A percentile compares a stretch with the other conserved stretches of the same genome.
phyloP scores from a whole-genome alignment of 192 early-diverging fungal genomes.

The Coemansia sp. region DNA sequence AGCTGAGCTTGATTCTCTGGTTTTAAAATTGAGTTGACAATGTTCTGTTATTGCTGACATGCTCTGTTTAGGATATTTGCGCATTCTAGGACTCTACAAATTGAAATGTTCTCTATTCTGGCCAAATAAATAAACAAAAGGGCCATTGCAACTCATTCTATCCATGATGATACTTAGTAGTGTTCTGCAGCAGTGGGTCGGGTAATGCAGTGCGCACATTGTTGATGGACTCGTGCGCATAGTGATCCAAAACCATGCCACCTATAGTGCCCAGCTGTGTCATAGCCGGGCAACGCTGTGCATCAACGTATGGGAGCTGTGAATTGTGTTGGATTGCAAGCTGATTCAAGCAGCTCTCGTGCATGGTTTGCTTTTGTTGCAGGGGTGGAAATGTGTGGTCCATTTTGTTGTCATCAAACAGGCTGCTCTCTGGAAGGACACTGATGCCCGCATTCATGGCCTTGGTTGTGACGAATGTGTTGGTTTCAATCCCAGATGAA shows the following conservation, averaged over 20 bases:
- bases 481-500: slow-evolving; percentile 25
- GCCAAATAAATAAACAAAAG: too few relatives aligned
- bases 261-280: neutral
- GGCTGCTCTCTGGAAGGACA: neutral
- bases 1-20: neutral
- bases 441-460: slow-evolving; percentile 43
- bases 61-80: too few relatives aligned
- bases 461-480: slow-evolving; percentile 39
- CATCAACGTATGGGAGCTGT: neutral
- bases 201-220: neutral
- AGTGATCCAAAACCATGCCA: slow-evolving; percentile 1
- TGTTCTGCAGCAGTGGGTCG: neutral
- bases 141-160: too few relatives aligned
- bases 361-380: too few relatives aligned
- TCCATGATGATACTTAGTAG: neutral
- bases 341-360: too few relatives aligned
- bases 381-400: neutral
- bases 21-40: too few relatives aligned
- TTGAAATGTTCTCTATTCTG: too few relatives aligned
- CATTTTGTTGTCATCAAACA: neutral
- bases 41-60: too few relatives aligned
- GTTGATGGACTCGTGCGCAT: neutral
- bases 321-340: neutral
- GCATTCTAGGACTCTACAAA: too few relatives aligned
- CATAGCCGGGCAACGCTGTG: neutral